phyloP scores from a whole-genome alignment of 371 early-diverging fungal genomes.

The Saksenaea vasiformis region DNA sequence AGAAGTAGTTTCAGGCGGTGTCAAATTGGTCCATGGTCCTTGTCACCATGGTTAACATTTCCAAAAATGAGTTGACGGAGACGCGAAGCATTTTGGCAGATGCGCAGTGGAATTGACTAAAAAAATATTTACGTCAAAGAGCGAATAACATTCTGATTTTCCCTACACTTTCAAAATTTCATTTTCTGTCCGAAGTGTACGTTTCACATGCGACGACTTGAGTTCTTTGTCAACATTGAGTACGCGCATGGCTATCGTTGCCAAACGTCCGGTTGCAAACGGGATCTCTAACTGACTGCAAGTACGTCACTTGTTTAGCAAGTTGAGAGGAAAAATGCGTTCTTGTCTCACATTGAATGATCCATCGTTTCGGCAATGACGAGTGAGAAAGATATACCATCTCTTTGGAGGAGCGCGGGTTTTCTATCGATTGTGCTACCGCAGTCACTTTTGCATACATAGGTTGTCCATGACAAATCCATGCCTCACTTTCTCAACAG shows the following conservation, averaged over 20 bases:
- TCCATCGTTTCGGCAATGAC: neutral
- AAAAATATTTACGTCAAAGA: neutral
- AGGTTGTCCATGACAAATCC: no score
- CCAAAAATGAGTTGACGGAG: slow-evolving; percentile 52
- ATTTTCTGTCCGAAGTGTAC: slow-evolving; percentile 23
- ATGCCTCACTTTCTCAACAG: no score
- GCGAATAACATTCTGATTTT: neutral
- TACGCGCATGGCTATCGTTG: slow-evolving; percentile 41
- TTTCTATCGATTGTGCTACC: no score
- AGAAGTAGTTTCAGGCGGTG: neutral
- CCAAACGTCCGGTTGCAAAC: slow-evolving; percentile 42
- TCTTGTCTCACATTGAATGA: neutral
- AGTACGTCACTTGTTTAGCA: neutral
- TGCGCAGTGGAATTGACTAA: slow-evolving; percentile 45
- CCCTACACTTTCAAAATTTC: slow-evolving; percentile 33
- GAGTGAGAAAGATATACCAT: no score
- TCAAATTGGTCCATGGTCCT: slow-evolving; percentile 47
- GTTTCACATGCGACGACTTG: slow-evolving; percentile 44
- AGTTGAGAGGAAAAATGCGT: neutral
- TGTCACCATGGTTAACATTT: slow-evolving; percentile 52
- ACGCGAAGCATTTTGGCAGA: slow-evolving; percentile 51
- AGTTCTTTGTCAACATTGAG: slow-evolving; percentile 52
- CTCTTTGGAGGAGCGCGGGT: no score
- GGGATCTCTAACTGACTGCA: slow-evolving; percentile 46
- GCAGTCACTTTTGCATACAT: no score